Percentiles rank a stretch among this genome's conserved stretches.
Evolutionary conservation across 2,329 filamentous ascomycete species (phyloP).

Genomic region (Ophiostoma piceae): DNA sequence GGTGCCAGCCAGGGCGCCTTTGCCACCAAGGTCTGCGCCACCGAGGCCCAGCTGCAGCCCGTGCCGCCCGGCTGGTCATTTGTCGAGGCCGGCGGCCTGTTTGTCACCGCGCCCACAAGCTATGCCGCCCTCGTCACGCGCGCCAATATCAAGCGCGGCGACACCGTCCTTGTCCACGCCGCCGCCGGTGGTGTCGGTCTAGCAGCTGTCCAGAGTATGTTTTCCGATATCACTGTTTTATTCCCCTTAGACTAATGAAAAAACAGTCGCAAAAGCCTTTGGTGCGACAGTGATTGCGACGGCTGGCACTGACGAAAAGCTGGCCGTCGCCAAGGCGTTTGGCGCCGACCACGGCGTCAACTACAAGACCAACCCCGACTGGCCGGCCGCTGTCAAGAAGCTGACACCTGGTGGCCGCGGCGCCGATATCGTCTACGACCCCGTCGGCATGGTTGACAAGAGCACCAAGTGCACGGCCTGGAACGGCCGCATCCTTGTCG

Average conservation of each 20-base stretch:
- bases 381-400: constrained; percentile 66
- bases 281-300: constrained; percentile 93
- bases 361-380: constrained; percentile 61
- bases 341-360: constrained; percentile 81
- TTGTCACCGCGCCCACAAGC: constrained; percentile 85
- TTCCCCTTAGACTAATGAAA: neutral
- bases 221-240: constrained; percentile 29
- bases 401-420: constrained; percentile 66
- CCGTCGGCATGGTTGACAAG: constrained; percentile 81
- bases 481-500: constrained; percentile 82
- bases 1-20: constrained; percentile 83
- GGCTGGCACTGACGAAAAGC: constrained; percentile 73
- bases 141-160: constrained; percentile 70
- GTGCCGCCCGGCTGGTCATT: constrained; percentile 79
- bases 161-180: constrained; percentile 85
- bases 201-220: constrained; percentile 69
- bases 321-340: constrained; percentile 70
- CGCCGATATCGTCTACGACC: constrained; percentile 93
- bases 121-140: constrained; percentile 78
- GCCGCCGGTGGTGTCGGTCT: constrained; percentile 88
- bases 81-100: constrained; percentile 78
- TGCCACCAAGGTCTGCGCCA: constrained; percentile 65
- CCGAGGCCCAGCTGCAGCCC: constrained; percentile 62
- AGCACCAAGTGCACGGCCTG: constrained; percentile 88
- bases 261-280: constrained; percentile 71